Evolutionary conservation across 192 early-diverging fungal genomes (phyloP).

Genomic region (Diversispora epigaea): DNA sequence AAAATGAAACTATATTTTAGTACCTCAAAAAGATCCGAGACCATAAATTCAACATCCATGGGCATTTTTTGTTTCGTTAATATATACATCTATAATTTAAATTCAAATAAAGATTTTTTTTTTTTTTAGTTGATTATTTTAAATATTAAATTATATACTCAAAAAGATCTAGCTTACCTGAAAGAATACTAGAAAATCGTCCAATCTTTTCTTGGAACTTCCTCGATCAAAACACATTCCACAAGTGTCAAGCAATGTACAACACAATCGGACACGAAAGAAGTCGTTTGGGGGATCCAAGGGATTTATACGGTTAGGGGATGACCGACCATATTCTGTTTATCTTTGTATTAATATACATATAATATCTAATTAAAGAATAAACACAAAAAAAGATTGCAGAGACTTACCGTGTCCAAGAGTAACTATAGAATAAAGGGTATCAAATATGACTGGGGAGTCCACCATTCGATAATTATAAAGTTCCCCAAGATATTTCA

Average conservation of each 20-base stretch:
- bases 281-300: constrained; percentile 84
- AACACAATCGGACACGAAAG: constrained; percentile 87
- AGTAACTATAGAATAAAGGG: constrained; percentile 78
- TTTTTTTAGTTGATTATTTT: too few relatives aligned
- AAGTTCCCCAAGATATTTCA: constrained; percentile 87
- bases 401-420: constrained; percentile 73
- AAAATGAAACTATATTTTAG: constrained; percentile 28
- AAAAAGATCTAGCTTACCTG: constrained; percentile 54
- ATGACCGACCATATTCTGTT: constrained; percentile 51
- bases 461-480: constrained; percentile 89
- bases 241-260: constrained; percentile 85
- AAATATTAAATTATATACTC: too few relatives aligned
- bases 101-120: not conserved
- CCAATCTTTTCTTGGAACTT: constrained; percentile 61
- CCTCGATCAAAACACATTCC: constrained; percentile 80
- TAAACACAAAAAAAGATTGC: not conserved
- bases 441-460: constrained; percentile 74
- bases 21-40: constrained; percentile 76
- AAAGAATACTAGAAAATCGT: constrained; percentile 77
- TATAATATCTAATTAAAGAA: not conserved
- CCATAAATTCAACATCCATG: constrained; percentile 86
- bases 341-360: not conserved
- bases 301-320: constrained; percentile 57
- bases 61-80: constrained; percentile 78
- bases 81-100: constrained; percentile 72